Evolutionary conservation across 1,284 basidiomycete species (phyloP).

Genomic region (Acaromyces ingoldii): DNA sequence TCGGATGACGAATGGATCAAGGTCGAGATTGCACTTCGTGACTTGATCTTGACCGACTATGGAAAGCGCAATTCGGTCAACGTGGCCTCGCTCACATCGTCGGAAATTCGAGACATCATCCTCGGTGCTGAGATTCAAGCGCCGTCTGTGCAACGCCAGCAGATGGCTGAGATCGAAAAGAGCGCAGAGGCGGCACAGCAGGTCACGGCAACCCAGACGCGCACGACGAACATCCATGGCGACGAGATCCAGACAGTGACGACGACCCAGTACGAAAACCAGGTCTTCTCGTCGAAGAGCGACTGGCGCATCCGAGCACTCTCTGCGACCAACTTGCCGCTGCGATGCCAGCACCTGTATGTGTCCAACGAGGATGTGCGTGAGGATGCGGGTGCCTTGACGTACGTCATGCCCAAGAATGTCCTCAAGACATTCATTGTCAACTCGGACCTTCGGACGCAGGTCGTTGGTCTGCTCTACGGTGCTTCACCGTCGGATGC

Average conservation of each 20-base stretch:
- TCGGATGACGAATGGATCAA: constrained; percentile 98
- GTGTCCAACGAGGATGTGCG: constrained; percentile 99
- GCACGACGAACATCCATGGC: constrained; percentile 95
- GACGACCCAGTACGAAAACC: constrained; percentile 96
- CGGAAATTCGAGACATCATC: constrained; percentile 66
- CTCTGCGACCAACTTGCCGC: constrained; percentile 87
- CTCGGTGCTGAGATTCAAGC: constrained; percentile 82
- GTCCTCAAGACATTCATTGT: constrained; percentile 90
- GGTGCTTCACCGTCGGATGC: constrained; percentile 90
- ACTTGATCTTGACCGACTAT: constrained; percentile 69
- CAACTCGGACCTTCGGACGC: constrained; percentile 87
- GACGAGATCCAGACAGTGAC: constrained; percentile 94
- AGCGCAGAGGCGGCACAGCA: constrained; percentile 81
- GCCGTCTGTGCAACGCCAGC: constrained; percentile 77
- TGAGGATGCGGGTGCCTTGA: constrained; percentile 88
- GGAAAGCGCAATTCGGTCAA: constrained; percentile 95
- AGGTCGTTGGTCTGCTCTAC: constrained; percentile 90
- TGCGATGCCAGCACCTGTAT: constrained; percentile 95
- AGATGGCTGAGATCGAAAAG: constrained; percentile 99
- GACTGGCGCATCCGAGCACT: constrained; percentile 98
- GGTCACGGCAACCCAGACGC: constrained; percentile 92
- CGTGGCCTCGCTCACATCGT: constrained; percentile 90
- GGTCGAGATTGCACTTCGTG: constrained; percentile 85
- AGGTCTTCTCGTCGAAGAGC: constrained; percentile 95
- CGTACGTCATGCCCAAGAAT: constrained; percentile 97